A percentile compares a stretch with the other conserved stretches of the same genome.
phyloP scores from a whole-genome alignment of 1,284 basidiomycete species.

The Irpex lacteus region DNA sequence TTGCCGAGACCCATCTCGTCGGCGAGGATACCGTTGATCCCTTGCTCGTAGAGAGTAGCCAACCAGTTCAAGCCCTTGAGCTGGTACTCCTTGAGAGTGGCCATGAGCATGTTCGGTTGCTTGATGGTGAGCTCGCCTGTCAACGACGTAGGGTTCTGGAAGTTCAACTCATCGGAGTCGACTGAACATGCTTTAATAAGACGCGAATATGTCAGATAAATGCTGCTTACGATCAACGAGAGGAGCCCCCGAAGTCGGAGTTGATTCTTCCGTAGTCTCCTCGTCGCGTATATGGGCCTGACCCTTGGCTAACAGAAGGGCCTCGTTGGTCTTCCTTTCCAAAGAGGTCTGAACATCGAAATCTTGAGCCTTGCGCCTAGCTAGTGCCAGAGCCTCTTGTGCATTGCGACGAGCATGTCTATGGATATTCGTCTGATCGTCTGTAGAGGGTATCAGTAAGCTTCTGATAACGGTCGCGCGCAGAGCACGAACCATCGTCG shows the following conservation, averaged over 20 bases:
- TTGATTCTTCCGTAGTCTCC: conserved; percentile 36
- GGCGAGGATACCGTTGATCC: conserved; percentile 97
- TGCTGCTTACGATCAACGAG: conserved; percentile 66
- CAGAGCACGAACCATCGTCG: conserved; percentile 72
- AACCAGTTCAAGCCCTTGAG: conserved; percentile 99
- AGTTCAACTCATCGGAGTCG: conserved; percentile 96
- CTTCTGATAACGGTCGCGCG: background rate
- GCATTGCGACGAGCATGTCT: conserved; percentile 89
- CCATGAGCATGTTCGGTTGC: conserved; percentile 97
- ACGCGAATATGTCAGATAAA: conserved; percentile 7
- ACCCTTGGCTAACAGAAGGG: conserved; percentile 63
- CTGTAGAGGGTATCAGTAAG: conserved; percentile 35
- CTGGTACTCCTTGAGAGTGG: conserved; percentile 98
- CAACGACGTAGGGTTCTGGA: conserved; percentile 97
- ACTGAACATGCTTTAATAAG: conserved; percentile 43
- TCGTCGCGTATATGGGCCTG: conserved; percentile 54
- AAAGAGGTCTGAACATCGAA: conserved; percentile 85
- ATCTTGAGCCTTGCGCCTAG: conserved; percentile 77
- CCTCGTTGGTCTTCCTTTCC: conserved; percentile 80
- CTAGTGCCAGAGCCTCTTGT: conserved; percentile 83
- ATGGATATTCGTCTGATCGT: conserved; percentile 89
- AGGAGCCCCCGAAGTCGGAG: conserved; percentile 28
- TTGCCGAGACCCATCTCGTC: conserved; percentile 99
- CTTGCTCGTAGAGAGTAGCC: conserved; percentile 97
- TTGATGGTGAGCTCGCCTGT: conserved; percentile 83